Percentiles rank a stretch among this genome's conserved stretches.
Conservation (phyloP, 1,284 basidiomycete species). For the Ceratobasidium sp. region DNA sequence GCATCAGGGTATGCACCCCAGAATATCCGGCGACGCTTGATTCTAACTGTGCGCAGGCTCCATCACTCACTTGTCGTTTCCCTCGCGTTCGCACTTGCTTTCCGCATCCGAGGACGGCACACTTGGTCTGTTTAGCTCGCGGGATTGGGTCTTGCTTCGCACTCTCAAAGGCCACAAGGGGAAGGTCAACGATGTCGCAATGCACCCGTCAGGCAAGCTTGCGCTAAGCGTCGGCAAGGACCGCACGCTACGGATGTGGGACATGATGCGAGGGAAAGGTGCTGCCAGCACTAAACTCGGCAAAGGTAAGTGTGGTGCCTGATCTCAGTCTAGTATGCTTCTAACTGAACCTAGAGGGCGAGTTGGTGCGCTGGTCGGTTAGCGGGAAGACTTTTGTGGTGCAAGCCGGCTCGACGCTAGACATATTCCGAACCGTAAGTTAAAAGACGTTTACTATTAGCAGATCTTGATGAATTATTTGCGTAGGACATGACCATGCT, state of each 20-base stretch:
- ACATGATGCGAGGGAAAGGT: slow-evolving; percentile 94
- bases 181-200: slow-evolving; percentile 87
- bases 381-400: slow-evolving; percentile 83
- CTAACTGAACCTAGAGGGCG: slow-evolving; percentile 72
- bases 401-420: slow-evolving; percentile 79
- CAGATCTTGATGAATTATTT: not conserved
- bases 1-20: slow-evolving; percentile 77
- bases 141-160: slow-evolving; percentile 93
- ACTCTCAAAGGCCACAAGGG: slow-evolving; percentile 94
- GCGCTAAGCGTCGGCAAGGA: slow-evolving; percentile 94
- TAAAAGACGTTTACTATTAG: slow-evolving; percentile 2
- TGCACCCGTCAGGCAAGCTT: slow-evolving; percentile 93
- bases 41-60: slow-evolving; percentile 69
- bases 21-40: slow-evolving; percentile 1
- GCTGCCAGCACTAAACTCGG: slow-evolving; percentile 89
- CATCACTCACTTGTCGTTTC: slow-evolving; percentile 90
- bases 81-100: slow-evolving; percentile 88
- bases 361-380: slow-evolving; percentile 85
- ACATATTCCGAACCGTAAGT: slow-evolving; percentile 83
- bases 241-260: slow-evolving; percentile 95
- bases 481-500: slow-evolving; percentile 76
- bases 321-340: not conserved
- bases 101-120: slow-evolving; percentile 93
- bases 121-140: slow-evolving; percentile 88
- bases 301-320: slow-evolving; percentile 67